These are phyloP conservation scores for Paraglomus brasilianum DNA, from an alignment of 192 early-diverging fungal species.

Conservation along the genomic window DNA sequence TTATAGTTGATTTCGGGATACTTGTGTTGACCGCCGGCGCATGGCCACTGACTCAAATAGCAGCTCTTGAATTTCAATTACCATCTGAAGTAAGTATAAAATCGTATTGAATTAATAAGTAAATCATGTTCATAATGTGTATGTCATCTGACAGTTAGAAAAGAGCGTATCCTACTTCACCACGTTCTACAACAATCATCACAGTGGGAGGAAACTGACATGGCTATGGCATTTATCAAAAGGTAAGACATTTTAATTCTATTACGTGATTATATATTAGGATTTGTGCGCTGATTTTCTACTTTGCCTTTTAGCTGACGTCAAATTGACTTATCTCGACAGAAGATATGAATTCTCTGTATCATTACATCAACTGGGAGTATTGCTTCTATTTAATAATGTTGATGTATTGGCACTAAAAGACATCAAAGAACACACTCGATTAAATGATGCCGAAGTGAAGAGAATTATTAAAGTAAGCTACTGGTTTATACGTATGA, in stretches of 20 bases:
- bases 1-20: conserved; percentile 65
- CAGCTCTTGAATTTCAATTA: conserved; percentile 70
- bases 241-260: conserved; percentile 45
- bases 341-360: conserved; percentile 79
- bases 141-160: conserved; percentile 51
- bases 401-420: conserved; percentile 42
- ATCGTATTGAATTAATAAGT: background rate
- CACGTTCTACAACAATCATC: conserved; percentile 65
- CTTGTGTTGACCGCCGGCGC: conserved; percentile 77
- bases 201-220: conserved; percentile 73
- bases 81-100: conserved; percentile 71
- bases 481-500: background rate
- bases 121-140: background rate
- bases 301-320: conserved; percentile 51
- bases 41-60: conserved; percentile 74
- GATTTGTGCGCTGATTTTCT: conserved; percentile 13
- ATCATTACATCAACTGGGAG: conserved; percentile 66
- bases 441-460: conserved; percentile 55
- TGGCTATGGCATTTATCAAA: conserved; percentile 82
- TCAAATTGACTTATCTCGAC: conserved; percentile 63
- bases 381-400: conserved; percentile 69
- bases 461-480: conserved; percentile 50
- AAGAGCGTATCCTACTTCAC: conserved; percentile 66
- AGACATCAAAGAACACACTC: conserved; percentile 58
- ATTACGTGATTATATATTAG: background rate